A percentile compares a stretch with the other conserved stretches of the same genome.
phyloP scores from a whole-genome alignment of 495 filamentous ascomycete genomes.

The Choiromyces venosus region DNA sequence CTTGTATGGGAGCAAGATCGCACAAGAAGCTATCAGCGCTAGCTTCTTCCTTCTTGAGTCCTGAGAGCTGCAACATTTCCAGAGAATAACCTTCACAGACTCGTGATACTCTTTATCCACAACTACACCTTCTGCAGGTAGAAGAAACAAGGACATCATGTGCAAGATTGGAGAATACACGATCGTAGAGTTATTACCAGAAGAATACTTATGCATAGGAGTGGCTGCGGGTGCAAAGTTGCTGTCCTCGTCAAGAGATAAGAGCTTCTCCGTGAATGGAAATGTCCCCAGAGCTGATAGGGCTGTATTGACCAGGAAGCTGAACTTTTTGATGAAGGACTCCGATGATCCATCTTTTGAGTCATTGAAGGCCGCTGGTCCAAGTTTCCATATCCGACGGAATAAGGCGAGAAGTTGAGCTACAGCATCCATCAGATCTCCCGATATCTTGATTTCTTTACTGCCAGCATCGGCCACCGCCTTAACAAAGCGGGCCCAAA shows the following conservation, averaged over 20 bases:
- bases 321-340: constrained; percentile 58
- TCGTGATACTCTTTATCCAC: constrained; percentile 47
- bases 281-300: constrained; percentile 62
- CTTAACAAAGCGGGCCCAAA: constrained; percentile 66
- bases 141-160: constrained; percentile 50
- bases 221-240: constrained; percentile 48
- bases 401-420: constrained; percentile 63
- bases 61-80: constrained; percentile 48
- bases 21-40: constrained; percentile 31
- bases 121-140: constrained; percentile 44
- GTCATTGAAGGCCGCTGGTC: constrained; percentile 27
- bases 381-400: constrained; percentile 59
- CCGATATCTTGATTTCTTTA: constrained; percentile 85
- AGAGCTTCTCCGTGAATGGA: constrained; percentile 72
- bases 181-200: constrained; percentile 44
- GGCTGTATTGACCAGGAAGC: constrained; percentile 56
- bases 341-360: constrained; percentile 28
- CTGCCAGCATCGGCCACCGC: constrained; percentile 70
- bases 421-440: constrained; percentile 72
- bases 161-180: constrained; percentile 48
- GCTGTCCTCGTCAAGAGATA: constrained; percentile 47
- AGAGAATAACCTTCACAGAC: constrained; percentile 46
- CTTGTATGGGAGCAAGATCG: constrained; percentile 29
- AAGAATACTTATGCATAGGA: constrained; percentile 48
- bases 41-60: constrained; percentile 44